Base-by-base conservation (phyloP, 495 filamentous ascomycete genomes). In the Tetracladium marchalianum region DNA sequence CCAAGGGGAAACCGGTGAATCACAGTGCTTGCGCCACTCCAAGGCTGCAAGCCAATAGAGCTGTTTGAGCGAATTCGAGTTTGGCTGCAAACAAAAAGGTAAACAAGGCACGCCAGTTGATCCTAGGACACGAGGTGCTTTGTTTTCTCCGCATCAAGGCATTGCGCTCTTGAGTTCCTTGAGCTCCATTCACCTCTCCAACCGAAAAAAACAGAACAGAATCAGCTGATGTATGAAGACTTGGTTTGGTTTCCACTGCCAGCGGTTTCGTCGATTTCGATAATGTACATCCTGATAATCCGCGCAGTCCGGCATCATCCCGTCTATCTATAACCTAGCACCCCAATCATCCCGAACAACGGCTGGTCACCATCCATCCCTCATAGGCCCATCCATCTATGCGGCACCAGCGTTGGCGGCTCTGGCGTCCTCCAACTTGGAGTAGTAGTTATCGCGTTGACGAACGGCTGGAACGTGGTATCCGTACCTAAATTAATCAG, bases 381-480 rank as follows among this genome's bases (percentile, higher is more conserved):
- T 12, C 37, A 35, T 35, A 34, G 19, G 17, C 11, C 12, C 27
- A 9, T n/a, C 36, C 15, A 9, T 49, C 27, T 52, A 52, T 46
- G 51, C 47, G 35, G 56, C 41, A n/a, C n/a, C n/a, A 48, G 68
- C 59, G 32, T 62, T 65, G 8, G 70, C 50, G 39, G 76, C 77
- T 57, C 82, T 72, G 65, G 84, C 68, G 53, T 78, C 71, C 66
- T 90, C 85, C 39, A 90, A 68, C 64, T 81, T 84, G 56, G 74
- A 67, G 73, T 90, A 89, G 74, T 76, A 86, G 46, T 62, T 46
- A 66, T 90, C 85, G 57, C 85, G 85, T 63, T 68, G 72, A 59
- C 83, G 83, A 59, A 85, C 79, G 41, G 75, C 72, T 52, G 85
- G 85, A 40, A 89, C 74, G 70, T 90, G 85, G 69, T 80, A 89